phyloP scores from a whole-genome alignment of 768 basidiomycete species.

The Gelatoporia subvermispora region DNA sequence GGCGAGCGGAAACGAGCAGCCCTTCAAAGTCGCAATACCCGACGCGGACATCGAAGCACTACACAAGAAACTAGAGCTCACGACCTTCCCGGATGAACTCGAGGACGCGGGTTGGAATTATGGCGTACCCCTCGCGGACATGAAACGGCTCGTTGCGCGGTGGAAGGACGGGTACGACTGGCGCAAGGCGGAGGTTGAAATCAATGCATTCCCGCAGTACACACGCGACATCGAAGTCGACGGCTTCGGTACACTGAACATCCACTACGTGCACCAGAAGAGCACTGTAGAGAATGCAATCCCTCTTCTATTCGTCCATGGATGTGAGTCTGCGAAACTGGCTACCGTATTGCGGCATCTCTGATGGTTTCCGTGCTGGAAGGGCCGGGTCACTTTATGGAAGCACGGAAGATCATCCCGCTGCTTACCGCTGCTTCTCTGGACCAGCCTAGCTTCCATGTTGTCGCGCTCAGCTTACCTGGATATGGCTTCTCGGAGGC shows the following conservation, averaged over 20 bases:
- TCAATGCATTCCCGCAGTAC: slow-evolving; percentile 57
- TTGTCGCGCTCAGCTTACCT: slow-evolving; percentile 54
- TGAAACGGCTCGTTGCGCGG: slow-evolving; percentile 41
- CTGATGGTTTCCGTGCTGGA: not conserved
- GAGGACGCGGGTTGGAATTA: slow-evolving; percentile 23
- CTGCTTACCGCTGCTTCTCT: slow-evolving; percentile 37
- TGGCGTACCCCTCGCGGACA: slow-evolving; percentile 38
- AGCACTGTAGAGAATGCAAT: slow-evolving; percentile 42
- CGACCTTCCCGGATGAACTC: slow-evolving; percentile 25
- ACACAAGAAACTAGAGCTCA: slow-evolving; percentile 18
- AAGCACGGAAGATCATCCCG: slow-evolving; percentile 54
- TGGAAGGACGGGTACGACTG: slow-evolving; percentile 58
- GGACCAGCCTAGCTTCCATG: slow-evolving; percentile 54
- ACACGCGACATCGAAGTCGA: slow-evolving; percentile 46
- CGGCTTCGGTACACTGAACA: slow-evolving; percentile 41
- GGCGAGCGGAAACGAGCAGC: slow-evolving; percentile 8
- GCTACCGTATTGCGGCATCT: not conserved
- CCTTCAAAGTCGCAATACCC: slow-evolving; percentile 20
- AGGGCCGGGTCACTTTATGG: slow-evolving; percentile 63
- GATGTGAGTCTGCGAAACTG: slow-evolving; percentile 36
- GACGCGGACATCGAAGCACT: slow-evolving; percentile 18
- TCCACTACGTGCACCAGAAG: slow-evolving; percentile 57
- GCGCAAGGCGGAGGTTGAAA: slow-evolving; percentile 42
- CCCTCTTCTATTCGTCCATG: slow-evolving; percentile 58
- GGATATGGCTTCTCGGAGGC: slow-evolving; percentile 61